Evolutionary conservation across 1,284 basidiomycete species (phyloP), one percentile per base, ranked within the genome.

Genomic region (Apiotrichum akiyoshidainum): DNA sequence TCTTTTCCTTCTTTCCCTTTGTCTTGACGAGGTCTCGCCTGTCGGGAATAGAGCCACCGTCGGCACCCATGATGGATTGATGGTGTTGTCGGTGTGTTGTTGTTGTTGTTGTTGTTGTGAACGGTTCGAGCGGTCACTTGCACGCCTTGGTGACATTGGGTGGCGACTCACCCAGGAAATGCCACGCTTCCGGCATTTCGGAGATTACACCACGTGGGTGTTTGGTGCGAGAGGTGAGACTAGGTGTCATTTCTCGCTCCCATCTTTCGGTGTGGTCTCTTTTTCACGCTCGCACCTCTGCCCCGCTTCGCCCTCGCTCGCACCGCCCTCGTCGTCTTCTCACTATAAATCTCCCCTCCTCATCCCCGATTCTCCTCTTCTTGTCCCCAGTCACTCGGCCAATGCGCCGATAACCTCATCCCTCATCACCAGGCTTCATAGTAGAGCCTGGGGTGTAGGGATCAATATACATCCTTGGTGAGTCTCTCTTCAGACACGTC

Each of bases 1-100:
- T 88, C 48, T 87, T 86, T 82, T 87, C 69, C 0, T 67, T 60
- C 55, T 74, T 73, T 13, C 70, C 71, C 52, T 74, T 76, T 19
- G 73, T 77, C 68, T 68, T 73, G 34, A 79, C 78, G 26, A 79
- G 68, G 61, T 79, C 78, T 16, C 75, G 61, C 55, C 78, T 65
- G 59, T 79, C 74, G 17, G 77, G 78, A 52, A 79, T 77, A 2
- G 76, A 78, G 44, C 77, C 77, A 50, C 77, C 77, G 63, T 78
- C 77, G 48, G 74, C 74, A 60, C 75, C 75, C 75, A 77, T 77
- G 46, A 13, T 46, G 52, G 50, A 13, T 16, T 54, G 33, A 31
- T 51, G 13, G 49, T 26, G 35, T 54, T 53, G 12, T 52, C 13
- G 42, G 11, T 42, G 35, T 9, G 35, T 42, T 16, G 35, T 50